Conservation (phyloP, 176 grass and related monocot species). For the Stipa capillata region DNA sequence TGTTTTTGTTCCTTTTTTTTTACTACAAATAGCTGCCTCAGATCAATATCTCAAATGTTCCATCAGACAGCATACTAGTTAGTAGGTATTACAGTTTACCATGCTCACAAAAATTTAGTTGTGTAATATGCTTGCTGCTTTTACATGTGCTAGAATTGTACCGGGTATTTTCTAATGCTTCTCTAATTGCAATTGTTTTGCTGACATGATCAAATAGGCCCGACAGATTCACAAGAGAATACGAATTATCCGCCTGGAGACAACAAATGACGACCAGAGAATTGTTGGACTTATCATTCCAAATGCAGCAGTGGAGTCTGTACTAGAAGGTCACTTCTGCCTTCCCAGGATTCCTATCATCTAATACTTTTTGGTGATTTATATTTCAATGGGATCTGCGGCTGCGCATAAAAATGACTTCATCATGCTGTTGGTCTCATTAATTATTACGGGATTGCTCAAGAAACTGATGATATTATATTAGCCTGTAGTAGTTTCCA, state of each 20-base stretch:
- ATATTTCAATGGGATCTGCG: background rate
- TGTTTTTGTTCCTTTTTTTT: background rate
- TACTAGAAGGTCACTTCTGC: conserved; percentile 57
- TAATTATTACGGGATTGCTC: background rate
- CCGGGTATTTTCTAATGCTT: background rate
- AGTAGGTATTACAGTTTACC: background rate
- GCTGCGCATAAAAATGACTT: background rate
- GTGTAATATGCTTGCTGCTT: background rate
- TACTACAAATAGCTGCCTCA: background rate
- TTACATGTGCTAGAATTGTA: background rate
- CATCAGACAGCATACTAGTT: background rate
- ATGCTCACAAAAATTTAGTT: background rate
- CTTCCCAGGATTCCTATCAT: background rate
- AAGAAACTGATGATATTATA: background rate
- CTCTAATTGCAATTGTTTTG: conserved; percentile 11
- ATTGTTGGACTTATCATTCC: conserved; percentile 87
- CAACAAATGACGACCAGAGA: conserved; percentile 45
- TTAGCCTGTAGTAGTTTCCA: background rate
- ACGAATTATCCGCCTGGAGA: conserved; percentile 70
- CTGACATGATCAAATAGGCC: conserved; percentile 38
- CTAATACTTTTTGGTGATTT: background rate
- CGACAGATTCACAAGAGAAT: conserved; percentile 70
- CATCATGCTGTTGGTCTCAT: background rate
- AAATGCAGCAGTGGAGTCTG: conserved; percentile 70
- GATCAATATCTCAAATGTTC: background rate